Conservation (phyloP, 2,329 filamentous ascomycete genomes). For the Alternaria longipes region DNA sequence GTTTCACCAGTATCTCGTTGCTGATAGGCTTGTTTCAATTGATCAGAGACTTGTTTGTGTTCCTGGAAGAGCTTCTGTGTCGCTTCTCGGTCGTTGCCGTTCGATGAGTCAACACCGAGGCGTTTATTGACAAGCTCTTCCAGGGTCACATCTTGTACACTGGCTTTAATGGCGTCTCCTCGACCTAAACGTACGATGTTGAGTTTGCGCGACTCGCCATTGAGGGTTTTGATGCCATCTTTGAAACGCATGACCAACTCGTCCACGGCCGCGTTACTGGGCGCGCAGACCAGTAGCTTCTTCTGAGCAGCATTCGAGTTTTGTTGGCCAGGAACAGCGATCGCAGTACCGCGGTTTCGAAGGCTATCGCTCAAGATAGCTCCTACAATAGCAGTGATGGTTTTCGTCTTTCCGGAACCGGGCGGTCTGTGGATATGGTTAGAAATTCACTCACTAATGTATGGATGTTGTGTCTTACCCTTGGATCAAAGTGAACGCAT, state of each 20-base stretch:
- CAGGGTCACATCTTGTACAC: constrained; percentile 89
- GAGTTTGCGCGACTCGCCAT: constrained; percentile 76
- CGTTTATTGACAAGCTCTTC: constrained; percentile 87
- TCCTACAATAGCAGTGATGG: constrained; percentile 94
- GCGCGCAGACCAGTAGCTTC: constrained; percentile 95
- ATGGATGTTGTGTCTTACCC: constrained; percentile 61
- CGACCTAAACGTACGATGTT: constrained; percentile 90
- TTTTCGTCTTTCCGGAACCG: constrained; percentile 98
- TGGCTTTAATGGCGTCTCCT: constrained; percentile 89
- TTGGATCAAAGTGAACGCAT: constrained; percentile 96
- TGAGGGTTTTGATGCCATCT: constrained; percentile 79
- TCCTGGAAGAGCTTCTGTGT: constrained; percentile 75
- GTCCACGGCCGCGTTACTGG: constrained; percentile 97
- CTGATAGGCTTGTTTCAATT: constrained; percentile 75
- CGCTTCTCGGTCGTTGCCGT: constrained; percentile 58
- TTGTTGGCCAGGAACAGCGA: constrained; percentile 50
- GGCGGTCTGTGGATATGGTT: constrained; percentile 69
- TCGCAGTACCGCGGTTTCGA: constrained; percentile 58
- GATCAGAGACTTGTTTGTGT: constrained; percentile 68
- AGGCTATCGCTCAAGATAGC: constrained; percentile 75
- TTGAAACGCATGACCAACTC: constrained; percentile 94
- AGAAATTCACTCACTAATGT: constrained; percentile 23
- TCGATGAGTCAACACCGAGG: constrained; percentile 59
- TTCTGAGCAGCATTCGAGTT: constrained; percentile 63
- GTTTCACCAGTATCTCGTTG: constrained; percentile 70